These are phyloP conservation scores for Ramaria sp. DNA, from an alignment of 768 basidiomycete species.

Conservation along the genomic window DNA sequence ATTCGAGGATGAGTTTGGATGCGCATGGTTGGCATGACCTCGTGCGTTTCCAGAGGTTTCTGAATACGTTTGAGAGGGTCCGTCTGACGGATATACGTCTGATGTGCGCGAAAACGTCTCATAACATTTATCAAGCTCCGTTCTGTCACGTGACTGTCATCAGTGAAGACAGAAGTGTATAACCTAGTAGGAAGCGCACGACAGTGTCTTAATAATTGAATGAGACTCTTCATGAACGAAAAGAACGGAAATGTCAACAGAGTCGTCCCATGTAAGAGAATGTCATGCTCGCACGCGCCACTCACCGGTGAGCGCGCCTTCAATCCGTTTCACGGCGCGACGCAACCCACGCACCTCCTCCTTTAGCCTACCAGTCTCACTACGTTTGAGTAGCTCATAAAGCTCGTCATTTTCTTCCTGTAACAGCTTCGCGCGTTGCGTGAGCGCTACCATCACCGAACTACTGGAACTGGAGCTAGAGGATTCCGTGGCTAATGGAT, in stretches of 20 bases:
- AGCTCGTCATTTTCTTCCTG: conserved; percentile 87
- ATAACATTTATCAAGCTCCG: conserved; percentile 70
- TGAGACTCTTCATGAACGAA: conserved; percentile 53
- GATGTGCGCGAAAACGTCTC: conserved; percentile 36
- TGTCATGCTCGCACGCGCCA: conserved; percentile 2
- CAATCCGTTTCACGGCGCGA: conserved; percentile 55
- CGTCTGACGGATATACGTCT: conserved; percentile 14
- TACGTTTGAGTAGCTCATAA: conserved; percentile 60
- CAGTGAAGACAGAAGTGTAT: background rate
- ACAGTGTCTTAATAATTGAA: conserved; percentile 53
- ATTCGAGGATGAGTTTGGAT: conserved; percentile 18
- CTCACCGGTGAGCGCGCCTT: conserved; percentile 67
- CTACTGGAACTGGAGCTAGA: conserved; percentile 28
- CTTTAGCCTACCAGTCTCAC: conserved; percentile 73
- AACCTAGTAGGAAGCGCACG: conserved; percentile 35
- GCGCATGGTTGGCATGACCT: conserved; percentile 21
- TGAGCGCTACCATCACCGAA: conserved; percentile 64
- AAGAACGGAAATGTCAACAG: background rate
- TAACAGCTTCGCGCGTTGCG: conserved; percentile 57
- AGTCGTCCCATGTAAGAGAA: conserved; percentile 11
- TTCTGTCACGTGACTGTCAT: conserved; percentile 29
- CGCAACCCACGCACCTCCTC: conserved; percentile 69
- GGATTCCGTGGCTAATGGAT: conserved; percentile 19
- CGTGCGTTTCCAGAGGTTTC: conserved; percentile 28
- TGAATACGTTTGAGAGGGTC: conserved; percentile 28